Evolutionary conservation across 2,329 filamentous ascomycete genomes (phyloP).

Genomic region (Pestalotiopsis sp.): DNA sequence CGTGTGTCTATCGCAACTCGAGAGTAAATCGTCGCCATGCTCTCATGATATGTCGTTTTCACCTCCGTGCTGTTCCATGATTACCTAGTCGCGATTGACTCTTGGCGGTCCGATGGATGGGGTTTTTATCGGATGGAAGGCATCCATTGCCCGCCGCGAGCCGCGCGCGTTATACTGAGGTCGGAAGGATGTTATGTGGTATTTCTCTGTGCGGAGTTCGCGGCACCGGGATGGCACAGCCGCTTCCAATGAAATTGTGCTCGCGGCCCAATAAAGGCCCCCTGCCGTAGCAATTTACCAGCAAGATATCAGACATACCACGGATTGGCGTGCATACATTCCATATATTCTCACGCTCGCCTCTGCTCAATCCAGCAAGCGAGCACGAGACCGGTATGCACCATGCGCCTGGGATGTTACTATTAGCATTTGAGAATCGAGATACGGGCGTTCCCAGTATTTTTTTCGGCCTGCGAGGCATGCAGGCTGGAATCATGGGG

Average conservation of each 20-base stretch:
- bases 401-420: not conserved
- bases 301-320: not conserved
- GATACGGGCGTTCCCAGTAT: not conserved
- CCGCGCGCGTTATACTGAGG: not conserved
- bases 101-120: not conserved
- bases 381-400: not conserved
- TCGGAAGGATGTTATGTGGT: not conserved
- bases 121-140: not conserved
- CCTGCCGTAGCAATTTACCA: not conserved
- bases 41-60: not conserved
- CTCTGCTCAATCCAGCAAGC: not conserved
- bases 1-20: not conserved
- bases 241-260: not conserved
- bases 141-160: not conserved
- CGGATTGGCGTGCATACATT: not conserved
- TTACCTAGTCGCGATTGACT: not conserved
- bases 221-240: not conserved
- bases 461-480: not conserved
- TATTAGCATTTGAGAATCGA: not conserved
- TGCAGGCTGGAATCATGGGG: not conserved
- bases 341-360: not conserved
- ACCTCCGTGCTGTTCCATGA: not conserved
- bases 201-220: not conserved
- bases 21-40: not conserved
- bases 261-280: not conserved